Evolutionary conservation across 2,329 filamentous ascomycete genomes (phyloP), one percentile per base, ranked within the genome.

Genomic region (Pyrenochaeta sp.): DNA sequence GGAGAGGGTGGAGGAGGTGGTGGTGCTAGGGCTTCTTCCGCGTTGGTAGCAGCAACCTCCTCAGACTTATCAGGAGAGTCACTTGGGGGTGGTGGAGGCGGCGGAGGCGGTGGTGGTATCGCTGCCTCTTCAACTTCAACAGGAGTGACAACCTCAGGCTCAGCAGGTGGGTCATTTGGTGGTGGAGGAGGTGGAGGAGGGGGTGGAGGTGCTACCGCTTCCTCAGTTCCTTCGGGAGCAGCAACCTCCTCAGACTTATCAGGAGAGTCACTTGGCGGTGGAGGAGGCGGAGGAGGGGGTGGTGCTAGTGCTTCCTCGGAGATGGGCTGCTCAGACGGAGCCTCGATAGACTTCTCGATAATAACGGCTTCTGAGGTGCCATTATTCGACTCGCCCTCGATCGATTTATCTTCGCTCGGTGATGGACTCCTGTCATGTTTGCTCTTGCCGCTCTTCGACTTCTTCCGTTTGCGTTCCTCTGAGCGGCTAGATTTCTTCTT

Each of bases 401-500:
- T 23, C 7, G 41, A 35, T 20, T 29, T 41, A 8, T 35, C 41
- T 6, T 51, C 38, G 19, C 17, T 53, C 42, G 26, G 15, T 30
- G 35, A 11, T 38, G 44, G 32, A 44, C 38, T 51, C 22, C 35
- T 29, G 4, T 43, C 43, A 22, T 51, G 59, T 30, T 55, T 56
- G 9, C 32, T 26, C 29, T 58, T 60, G 35, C 58, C 61, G 10
- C 42, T 36, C 40, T 61, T 64, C 1, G 47, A 37, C 36, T 60
- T 48, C 22, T 60, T 61, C 14, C 57, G 51, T 21, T 65, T 63
- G 62, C 3, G 50, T 32, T 38, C 62, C 68, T 42, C 48, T 61
- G 14, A 38, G 40, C 41, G n/a, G n/a, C n/a, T n/a, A n/a, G n/a
- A n/a, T n/a, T 61, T 69, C 35, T 59, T 61, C 41, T 63, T 54